These are phyloP conservation scores for Gossypium sturtianum DNA, from an alignment of 345 rosid species.

Conservation along the genomic window DNA sequence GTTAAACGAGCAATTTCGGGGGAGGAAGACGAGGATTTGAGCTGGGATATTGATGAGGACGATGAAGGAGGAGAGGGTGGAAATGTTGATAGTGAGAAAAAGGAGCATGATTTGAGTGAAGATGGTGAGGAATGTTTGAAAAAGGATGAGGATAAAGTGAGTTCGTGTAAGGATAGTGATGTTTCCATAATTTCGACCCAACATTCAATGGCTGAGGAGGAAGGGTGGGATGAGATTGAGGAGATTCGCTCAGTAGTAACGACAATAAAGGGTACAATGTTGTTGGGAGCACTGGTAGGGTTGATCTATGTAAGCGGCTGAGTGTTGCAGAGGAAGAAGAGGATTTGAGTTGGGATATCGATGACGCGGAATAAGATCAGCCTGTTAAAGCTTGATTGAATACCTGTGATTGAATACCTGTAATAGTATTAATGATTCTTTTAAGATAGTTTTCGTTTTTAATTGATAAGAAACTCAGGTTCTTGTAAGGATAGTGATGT, in stretches of 20 bases:
- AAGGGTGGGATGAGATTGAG: conserved; percentile 86
- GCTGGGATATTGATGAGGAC: conserved; percentile 74
- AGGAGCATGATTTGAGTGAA: not conserved
- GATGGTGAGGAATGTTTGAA: conserved; percentile 2
- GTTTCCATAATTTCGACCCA: conserved; percentile 48
- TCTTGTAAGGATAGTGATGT: conserved; percentile 58
- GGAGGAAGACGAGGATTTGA: conserved; percentile 66
- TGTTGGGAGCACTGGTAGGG: conserved; percentile 18
- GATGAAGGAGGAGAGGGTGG: conserved; percentile 12
- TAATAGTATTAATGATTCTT: not conserved
- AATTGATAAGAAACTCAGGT: not conserved
- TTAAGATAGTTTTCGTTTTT: not conserved
- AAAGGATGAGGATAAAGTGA: conserved; percentile 17
- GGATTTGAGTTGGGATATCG: conserved; percentile 80
- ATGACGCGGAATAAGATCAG: conserved; percentile 30
- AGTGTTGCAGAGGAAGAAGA: conserved; percentile 54
- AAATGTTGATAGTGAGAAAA: not conserved
- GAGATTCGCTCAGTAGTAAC: conserved; percentile 43
- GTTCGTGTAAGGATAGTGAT: conserved; percentile 55
- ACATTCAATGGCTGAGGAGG: conserved; percentile 42
- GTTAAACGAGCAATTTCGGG: conserved; percentile 48
- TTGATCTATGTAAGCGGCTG: conserved; percentile 44
- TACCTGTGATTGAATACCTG: not conserved
- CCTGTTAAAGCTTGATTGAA: conserved; percentile 20
- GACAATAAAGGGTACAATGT: conserved; percentile 26